Evolutionary conservation across 805 yeast genomes (phyloP).

Genomic region (Myxozyma melibiosi): DNA sequence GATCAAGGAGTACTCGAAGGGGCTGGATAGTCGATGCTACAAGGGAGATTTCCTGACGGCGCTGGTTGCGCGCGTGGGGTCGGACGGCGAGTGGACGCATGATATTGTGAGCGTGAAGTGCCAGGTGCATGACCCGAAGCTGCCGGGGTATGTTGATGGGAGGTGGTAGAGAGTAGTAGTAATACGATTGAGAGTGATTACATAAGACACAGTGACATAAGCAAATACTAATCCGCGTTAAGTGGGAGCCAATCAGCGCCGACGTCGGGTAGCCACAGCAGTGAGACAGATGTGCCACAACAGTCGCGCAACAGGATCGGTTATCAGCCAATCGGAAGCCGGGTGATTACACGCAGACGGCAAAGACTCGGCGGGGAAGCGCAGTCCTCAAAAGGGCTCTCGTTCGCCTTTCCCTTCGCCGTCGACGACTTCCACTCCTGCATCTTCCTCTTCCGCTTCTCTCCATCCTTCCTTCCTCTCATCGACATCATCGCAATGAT

Average conservation of each 20-base stretch:
- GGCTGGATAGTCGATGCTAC: conserved; percentile 82
- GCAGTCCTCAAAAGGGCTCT: background rate
- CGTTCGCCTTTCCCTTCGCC: background rate
- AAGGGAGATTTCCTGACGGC: conserved; percentile 73
- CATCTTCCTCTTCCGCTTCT: background rate
- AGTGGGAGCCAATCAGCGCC: conserved; percentile 1
- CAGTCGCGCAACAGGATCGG: background rate
- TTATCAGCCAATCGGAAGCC: conserved; percentile 13
- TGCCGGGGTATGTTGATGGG: conserved; percentile 33
- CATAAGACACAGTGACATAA: background rate
- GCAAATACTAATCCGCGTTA: background rate
- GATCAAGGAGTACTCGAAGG: conserved; percentile 65
- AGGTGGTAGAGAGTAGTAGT: background rate
- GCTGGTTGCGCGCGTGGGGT: conserved; percentile 44
- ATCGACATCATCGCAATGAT: no score
- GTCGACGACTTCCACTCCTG: no score
- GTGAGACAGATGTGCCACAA: conserved; percentile 4
- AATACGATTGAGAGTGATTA: background rate
- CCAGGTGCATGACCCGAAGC: conserved; percentile 32
- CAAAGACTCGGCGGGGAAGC: conserved; percentile 7
- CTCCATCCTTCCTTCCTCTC: background rate
- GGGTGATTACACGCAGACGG: conserved; percentile 11
- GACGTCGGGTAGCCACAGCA: background rate
- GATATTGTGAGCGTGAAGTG: conserved; percentile 32
- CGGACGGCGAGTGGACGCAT: conserved; percentile 34